A percentile compares a stretch with the other conserved stretches of the same genome.
Evolutionary conservation across 176 grass and related monocot species (phyloP).

Genomic region (Microstegium vimineum): DNA sequence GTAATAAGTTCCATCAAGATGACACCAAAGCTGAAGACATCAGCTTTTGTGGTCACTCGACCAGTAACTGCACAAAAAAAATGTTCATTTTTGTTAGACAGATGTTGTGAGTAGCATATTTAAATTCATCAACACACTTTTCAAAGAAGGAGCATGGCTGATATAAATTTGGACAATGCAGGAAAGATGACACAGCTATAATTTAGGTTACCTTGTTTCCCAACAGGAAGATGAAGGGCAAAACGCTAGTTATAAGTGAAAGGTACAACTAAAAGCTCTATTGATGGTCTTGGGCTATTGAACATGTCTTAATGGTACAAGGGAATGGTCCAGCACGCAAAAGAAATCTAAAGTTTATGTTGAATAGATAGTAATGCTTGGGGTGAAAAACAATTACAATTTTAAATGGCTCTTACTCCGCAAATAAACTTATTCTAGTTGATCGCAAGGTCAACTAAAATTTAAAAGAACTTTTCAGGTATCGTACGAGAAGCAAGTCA

Average conservation of each 20-base stretch:
- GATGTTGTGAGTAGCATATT: background rate
- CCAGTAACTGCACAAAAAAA: constrained; percentile 69
- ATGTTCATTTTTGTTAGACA: background rate
- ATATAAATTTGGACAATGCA: background rate
- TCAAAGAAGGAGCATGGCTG: background rate
- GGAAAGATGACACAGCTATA: background rate
- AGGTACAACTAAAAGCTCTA: constrained; percentile 10
- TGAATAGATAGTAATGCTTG: background rate
- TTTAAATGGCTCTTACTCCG: background rate
- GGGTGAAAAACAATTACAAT: background rate
- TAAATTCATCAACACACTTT: background rate
- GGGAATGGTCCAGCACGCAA: background rate
- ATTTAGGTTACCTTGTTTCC: background rate
- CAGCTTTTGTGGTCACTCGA: constrained; percentile 89
- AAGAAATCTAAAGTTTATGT: background rate
- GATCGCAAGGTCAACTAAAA: background rate
- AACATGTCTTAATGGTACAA: background rate
- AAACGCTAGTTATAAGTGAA: background rate
- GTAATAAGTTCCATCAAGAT: constrained; percentile 95
- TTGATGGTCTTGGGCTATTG: background rate
- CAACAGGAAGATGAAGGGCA: background rate
- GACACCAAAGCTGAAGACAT: constrained; percentile 97
- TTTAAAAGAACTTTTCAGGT: background rate
- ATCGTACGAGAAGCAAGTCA: background rate
- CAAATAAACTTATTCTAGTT: background rate